These are phyloP conservation scores for Draba incana DNA, from an alignment of 345 rosid genomes.

Conservation along the genomic window DNA sequence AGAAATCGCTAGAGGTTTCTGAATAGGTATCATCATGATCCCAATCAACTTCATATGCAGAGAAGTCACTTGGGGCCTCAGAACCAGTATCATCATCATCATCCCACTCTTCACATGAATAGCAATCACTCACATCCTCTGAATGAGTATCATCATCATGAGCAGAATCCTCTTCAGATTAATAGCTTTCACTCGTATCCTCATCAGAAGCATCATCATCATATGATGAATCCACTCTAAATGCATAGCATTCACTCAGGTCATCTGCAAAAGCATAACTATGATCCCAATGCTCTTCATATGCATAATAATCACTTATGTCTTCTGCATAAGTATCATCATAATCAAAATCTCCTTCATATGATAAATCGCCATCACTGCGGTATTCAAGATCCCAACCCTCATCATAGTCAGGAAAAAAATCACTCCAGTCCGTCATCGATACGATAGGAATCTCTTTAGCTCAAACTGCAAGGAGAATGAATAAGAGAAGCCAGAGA, in stretches of 20 bases:
- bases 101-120: constrained; percentile 7
- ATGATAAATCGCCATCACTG: constrained; percentile 4
- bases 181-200: not conserved
- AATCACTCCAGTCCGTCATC: constrained; percentile 19
- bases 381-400: constrained; percentile 1
- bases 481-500: not conserved
- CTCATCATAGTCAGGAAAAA: not conserved
- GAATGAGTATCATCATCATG: not conserved
- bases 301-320: not conserved
- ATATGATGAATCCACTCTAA: not conserved
- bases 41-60: constrained; percentile 2
- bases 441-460: not conserved
- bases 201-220: not conserved
- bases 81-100: not conserved
- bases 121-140: not conserved
- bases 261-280: too few relatives aligned
- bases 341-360: not conserved
- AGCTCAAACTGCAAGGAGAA: not conserved
- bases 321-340: constrained; percentile 4
- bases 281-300: not conserved
- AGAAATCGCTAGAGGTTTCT: not conserved
- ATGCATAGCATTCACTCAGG: not conserved
- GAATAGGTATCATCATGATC: not conserved
- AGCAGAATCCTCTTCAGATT: not conserved
- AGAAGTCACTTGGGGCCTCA: not conserved